phyloP scores from a whole-genome alignment of 768 basidiomycete species.

The Tulasnella sp. region DNA sequence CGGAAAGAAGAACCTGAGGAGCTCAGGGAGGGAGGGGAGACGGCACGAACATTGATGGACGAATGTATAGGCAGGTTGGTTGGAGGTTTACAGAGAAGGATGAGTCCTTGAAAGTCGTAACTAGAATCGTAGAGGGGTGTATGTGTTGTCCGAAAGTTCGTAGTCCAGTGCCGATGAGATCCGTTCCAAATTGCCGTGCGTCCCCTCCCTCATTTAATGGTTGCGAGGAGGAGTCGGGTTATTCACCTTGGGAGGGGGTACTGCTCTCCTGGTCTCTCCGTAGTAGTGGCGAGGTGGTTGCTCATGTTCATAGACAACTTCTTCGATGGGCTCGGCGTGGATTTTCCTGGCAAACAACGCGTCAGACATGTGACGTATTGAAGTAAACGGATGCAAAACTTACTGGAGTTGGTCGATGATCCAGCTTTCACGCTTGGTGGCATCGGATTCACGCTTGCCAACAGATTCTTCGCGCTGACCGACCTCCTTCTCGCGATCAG shows the following conservation, averaged over 20 bases:
- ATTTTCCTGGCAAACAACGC: slow-evolving; percentile 19
- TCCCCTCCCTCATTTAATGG: slow-evolving; percentile 18
- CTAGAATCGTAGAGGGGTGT: slow-evolving; percentile 8
- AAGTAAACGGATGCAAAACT: slow-evolving; percentile 36
- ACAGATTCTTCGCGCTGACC: slow-evolving; percentile 80
- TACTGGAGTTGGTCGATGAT: slow-evolving; percentile 93
- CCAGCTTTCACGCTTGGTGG: slow-evolving; percentile 81
- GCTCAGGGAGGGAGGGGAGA: slow-evolving; percentile 26
- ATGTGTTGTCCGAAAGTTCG: slow-evolving; percentile 1
- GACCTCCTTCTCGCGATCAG: slow-evolving; percentile 82
- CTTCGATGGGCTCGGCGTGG: slow-evolving; percentile 28
- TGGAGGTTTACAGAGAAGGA: slow-evolving; percentile 11
- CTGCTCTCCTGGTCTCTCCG: slow-evolving; percentile 25
- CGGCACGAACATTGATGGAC: slow-evolving; percentile 28
- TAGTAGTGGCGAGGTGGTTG: slow-evolving; percentile 29
- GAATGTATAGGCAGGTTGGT: slow-evolving; percentile 13
- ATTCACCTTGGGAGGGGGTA: slow-evolving; percentile 26
- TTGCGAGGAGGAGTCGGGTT: slow-evolving; percentile 24
- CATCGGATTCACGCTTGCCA: slow-evolving; percentile 82
- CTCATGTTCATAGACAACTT: slow-evolving; percentile 30
- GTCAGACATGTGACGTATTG: not conserved
- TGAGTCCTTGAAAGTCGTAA: slow-evolving; percentile 11
- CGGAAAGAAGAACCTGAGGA: slow-evolving; percentile 12
- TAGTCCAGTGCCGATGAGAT: slow-evolving; percentile 26
- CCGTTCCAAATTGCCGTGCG: slow-evolving; percentile 14